Percentiles rank a stretch among this genome's conserved stretches.
phyloP scores from a whole-genome alignment of 805 yeast species.

The Ogataea naganishii region DNA sequence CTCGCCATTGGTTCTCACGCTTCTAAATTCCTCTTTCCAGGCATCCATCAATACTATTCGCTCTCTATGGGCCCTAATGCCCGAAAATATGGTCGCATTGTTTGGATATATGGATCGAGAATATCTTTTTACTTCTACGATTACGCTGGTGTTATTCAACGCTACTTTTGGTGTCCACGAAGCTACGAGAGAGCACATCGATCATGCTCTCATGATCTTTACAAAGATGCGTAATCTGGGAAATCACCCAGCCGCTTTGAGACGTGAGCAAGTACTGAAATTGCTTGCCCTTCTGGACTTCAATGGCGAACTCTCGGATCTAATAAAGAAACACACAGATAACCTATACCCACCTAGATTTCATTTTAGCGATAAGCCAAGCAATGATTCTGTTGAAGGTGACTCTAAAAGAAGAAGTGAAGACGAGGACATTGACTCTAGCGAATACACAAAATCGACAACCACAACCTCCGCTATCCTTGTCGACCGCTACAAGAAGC shows the following conservation, averaged over 20 bases:
- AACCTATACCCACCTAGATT: slow-evolving; percentile 22
- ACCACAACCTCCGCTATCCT: no score
- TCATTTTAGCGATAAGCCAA: slow-evolving; percentile 5
- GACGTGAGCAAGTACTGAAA: slow-evolving; percentile 64
- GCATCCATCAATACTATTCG: slow-evolving; percentile 72
- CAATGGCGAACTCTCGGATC: slow-evolving; percentile 51
- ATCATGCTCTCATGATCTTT: slow-evolving; percentile 61
- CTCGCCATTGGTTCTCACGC: slow-evolving; percentile 58
- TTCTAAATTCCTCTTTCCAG: slow-evolving; percentile 69
- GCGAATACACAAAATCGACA: no score
- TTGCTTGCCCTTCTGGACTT: slow-evolving; percentile 60
- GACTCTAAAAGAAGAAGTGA: neutral
- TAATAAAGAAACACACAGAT: slow-evolving; percentile 52
- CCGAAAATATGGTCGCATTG: slow-evolving; percentile 74
- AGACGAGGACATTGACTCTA: neutral
- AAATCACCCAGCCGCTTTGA: slow-evolving; percentile 69
- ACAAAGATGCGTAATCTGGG: slow-evolving; percentile 72
- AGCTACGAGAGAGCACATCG: slow-evolving; percentile 61
- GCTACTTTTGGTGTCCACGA: slow-evolving; percentile 79
- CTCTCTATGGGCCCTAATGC: slow-evolving; percentile 65
- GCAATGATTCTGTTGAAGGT: neutral
- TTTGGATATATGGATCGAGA: slow-evolving; percentile 87
- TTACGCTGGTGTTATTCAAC: slow-evolving; percentile 63
- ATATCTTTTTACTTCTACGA: slow-evolving; percentile 68
- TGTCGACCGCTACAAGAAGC: neutral